Evolutionary conservation across 305 asterid genomes (phyloP), one percentile per base, ranked within the genome.

Genomic region (Fraxinus greggii): DNA sequence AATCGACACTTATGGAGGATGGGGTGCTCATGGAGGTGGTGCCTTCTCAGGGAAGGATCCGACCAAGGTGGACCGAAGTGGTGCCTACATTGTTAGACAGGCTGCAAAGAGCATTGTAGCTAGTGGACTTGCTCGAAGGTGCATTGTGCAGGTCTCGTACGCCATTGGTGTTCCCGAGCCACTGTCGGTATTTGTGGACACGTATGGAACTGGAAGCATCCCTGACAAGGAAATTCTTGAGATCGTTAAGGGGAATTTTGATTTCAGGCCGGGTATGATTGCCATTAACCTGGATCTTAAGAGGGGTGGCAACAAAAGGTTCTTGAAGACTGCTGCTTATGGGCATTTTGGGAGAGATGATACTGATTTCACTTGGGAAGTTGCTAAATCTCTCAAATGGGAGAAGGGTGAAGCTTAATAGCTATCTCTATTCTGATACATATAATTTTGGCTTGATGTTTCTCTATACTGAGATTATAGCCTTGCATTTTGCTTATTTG

Each of bases 321-420:
- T 87, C 87, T 85, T 85, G 90, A 87, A 88, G 86, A 88, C 90
- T 4, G 88, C 90, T 48, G 90, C 90, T 24, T 88, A 88, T 67
- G 90, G 90, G 24, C 88, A 87, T 77, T 85, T 87, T 26, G 90
- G 90, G 23, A 83, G 90, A 74, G 90, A 87, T 61, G 88, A 87
- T 76, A 79, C 88, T 63, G 90, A 87, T 81, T 87, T 87, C 78
- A 87, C 90, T n/a, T 87, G 90, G 90, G 90, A 87, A 78, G 88
- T 87, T 28, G 86, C 86, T 76, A 85, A 88, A 87, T 86, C 85
- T 45, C 89, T 88, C 79, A 86, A 88, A 74, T 80, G 87, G 86
- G 88, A 85, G 13, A 82, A 84, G 63, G 15, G 31, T 54, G 83
- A 84, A 36, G 90, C 85, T 80, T 83, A 83, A 83, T 17, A 63